Conservation (phyloP, 2,329 filamentous ascomycete species). For the Microdochium nivale region DNA sequence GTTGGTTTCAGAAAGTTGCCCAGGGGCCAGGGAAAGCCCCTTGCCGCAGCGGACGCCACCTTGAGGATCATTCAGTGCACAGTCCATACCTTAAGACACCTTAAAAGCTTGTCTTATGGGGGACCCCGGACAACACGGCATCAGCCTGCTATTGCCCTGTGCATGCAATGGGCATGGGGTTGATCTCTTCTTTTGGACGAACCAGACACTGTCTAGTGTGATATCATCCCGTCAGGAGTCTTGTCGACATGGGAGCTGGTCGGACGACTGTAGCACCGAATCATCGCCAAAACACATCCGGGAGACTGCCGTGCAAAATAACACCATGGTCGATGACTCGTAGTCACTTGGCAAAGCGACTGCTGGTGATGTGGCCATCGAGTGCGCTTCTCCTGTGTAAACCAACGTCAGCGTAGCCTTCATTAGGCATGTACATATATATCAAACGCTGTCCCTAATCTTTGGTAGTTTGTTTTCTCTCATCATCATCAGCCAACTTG, state of each 20-base stretch:
- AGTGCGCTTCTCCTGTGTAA: too few relatives aligned
- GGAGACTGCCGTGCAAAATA: background rate
- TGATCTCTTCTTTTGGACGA: too few relatives aligned
- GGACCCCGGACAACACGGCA: background rate
- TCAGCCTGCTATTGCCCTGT: too few relatives aligned
- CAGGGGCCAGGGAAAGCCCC: too few relatives aligned
- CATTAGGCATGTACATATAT: background rate
- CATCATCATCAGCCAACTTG: background rate
- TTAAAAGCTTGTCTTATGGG: slow-evolving; percentile 1
- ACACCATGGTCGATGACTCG: too few relatives aligned
- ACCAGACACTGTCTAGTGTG: too few relatives aligned
- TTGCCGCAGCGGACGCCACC: background rate
- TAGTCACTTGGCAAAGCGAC: background rate
- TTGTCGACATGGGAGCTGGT: too few relatives aligned
- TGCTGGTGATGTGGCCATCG: background rate
- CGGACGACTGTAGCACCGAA: too few relatives aligned
- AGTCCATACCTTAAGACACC: background rate
- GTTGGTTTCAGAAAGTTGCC: too few relatives aligned
- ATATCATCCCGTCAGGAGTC: too few relatives aligned
- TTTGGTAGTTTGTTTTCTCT: background rate
- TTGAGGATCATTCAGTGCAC: background rate
- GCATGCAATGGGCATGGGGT: too few relatives aligned
- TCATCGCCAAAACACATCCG: background rate
- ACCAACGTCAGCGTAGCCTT: background rate
- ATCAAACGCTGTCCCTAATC: background rate